phyloP scores from a whole-genome alignment of 2,329 filamentous ascomycete genomes.

The Simplicillium aogashimaense region DNA sequence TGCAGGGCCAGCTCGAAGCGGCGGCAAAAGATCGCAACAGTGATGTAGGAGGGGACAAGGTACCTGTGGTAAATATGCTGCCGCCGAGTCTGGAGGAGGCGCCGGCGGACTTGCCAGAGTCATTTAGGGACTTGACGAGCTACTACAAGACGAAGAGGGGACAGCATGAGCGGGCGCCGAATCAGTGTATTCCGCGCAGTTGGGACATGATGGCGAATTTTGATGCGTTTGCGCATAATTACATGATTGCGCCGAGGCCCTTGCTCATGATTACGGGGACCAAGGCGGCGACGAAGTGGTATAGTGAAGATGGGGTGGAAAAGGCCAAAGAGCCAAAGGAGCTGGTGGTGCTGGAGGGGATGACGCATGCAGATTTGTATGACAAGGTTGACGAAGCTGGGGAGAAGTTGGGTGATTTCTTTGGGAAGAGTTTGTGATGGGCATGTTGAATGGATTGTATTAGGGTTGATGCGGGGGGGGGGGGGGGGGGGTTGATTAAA shows the following conservation, averaged over 20 bases:
- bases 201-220: background rate
- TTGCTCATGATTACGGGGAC: conserved; percentile 2
- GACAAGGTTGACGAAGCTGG: conserved; percentile 9
- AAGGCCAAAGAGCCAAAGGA: conserved; percentile 10
- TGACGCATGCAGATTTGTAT: conserved; percentile 10
- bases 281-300: conserved; percentile 1
- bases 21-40: conserved; percentile 4
- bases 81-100: conserved; percentile 2
- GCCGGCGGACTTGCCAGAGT: conserved; percentile 3
- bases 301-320: conserved; percentile 6
- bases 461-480: too few relatives aligned
- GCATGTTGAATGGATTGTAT: too few relatives aligned
- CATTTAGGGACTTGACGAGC: conserved; percentile 1
- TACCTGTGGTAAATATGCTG: conserved; percentile 3
- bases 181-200: background rate
- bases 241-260: background rate
- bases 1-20: conserved; percentile 1
- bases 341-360: conserved; percentile 8
- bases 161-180: background rate
- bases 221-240: background rate
- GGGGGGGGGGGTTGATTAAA: too few relatives aligned
- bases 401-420: conserved; percentile 7
- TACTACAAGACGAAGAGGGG: conserved; percentile 7
- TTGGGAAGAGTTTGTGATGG: too few relatives aligned
- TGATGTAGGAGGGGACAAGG: conserved; percentile 1